Base-by-base conservation (phyloP, 2,329 filamentous ascomycete genomes). In the Ophiostoma tasmaniense region DNA sequence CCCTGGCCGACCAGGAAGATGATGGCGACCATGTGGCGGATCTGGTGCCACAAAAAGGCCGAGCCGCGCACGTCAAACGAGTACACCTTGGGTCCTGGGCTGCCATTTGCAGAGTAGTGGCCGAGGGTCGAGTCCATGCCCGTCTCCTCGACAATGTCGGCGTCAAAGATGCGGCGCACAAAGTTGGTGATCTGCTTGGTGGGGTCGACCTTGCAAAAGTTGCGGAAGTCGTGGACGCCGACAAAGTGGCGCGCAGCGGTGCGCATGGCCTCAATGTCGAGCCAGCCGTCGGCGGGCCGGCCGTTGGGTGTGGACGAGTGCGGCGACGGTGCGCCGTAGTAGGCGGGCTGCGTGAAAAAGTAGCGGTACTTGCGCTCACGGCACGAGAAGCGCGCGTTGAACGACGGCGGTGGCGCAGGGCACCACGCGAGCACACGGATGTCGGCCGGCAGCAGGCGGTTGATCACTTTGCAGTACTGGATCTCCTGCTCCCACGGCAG, bases 41-140 rank as follows among this genome's bases (percentile, higher is more conserved):
- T 96, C 80, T 99, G 95, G 80, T 99, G 95, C 95, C 95, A 99
- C 64, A 99, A 81, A 78, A 99, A 99, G 1, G 93, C 95, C 8
- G 90, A 93, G 25, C 95, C 95, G 73, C 93, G 88, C 55, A 99
- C 88, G 70, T 90, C 89, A 78, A 99, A 96, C 71, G 90, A 89
- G 80, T 96, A 98, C 17, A 97, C 85, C 75, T 92, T 91, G 7
- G 88, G 84, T 6, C 71, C 45, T 64, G 69, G 64, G 3, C 74
- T 50, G 68, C 80, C 77, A 11, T 30, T 28, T 75, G 33, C 25
- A 0, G 59, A 45, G 25, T 90, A 79, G 75, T 87, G 90, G 0
- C 83, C 83, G 65, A 90, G 75, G 5, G 84, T 83, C 13, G 83
- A 82, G 52, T 78, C 81, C 22, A 80, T 78, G 75, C 81, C 83